Evolutionary conservation across 2,329 filamentous ascomycete genomes (phyloP).

Genomic region (Arthrobotrys iridis): DNA sequence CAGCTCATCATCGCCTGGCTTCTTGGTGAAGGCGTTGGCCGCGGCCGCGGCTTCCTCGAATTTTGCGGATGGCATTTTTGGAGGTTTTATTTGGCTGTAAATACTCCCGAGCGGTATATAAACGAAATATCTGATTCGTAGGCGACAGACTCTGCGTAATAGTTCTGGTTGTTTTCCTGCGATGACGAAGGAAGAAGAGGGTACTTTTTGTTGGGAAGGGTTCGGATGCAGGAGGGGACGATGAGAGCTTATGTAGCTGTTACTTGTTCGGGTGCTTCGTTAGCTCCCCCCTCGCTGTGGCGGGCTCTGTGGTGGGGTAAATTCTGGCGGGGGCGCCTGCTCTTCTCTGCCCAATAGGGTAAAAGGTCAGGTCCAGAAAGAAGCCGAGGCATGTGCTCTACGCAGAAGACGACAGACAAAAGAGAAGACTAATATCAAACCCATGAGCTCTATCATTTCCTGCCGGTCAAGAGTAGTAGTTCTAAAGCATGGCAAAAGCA

Average conservation of each 20-base stretch:
- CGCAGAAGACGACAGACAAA: too few species aligned
- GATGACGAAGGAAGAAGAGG: background rate
- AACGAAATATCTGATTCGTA: background rate
- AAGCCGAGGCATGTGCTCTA: conserved; percentile 9
- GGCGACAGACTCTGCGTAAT: too few species aligned
- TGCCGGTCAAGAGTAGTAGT: too few species aligned
- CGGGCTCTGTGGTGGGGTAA: conserved; percentile 10
- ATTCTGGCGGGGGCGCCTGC: background rate
- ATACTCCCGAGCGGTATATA: background rate
- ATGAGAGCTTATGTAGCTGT: background rate
- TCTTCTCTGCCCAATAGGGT: too few species aligned
- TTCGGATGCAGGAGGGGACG: background rate
- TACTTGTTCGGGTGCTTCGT: too few species aligned
- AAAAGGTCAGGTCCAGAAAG: background rate
- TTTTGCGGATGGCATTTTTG: conserved; percentile 34
- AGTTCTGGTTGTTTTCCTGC: background rate
- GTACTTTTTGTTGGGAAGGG: background rate
- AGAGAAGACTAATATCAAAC: too few species aligned
- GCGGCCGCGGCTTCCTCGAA: conserved; percentile 35
- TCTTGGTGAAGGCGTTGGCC: conserved; percentile 33
- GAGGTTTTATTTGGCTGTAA: background rate
- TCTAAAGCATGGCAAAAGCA: background rate
- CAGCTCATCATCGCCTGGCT: conserved; percentile 29
- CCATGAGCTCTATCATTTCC: conserved; percentile 6
- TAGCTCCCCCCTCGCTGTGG: background rate